phyloP scores from a whole-genome alignment of 352 stramenopile species.

The Phytophthora sp. region DNA sequence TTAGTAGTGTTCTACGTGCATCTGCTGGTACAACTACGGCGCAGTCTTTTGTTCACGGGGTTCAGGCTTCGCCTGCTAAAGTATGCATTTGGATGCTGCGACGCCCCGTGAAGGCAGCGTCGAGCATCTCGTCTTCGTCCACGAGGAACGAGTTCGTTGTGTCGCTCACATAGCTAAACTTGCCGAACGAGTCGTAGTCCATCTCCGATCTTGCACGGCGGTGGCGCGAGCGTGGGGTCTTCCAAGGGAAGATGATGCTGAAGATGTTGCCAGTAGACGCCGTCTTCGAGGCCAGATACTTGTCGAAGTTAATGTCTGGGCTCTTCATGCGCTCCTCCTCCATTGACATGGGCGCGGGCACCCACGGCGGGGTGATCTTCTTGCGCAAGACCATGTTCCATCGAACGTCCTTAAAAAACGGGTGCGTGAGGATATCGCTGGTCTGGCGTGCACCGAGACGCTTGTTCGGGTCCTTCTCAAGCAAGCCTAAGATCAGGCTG shows the following conservation, averaged over 20 bases:
- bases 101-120: constrained; percentile 81
- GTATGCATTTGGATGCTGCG: constrained; percentile 85
- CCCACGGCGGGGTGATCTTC: constrained; percentile 78
- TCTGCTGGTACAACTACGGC: constrained; percentile 39
- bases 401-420: constrained; percentile 81
- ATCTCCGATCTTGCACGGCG: constrained; percentile 55
- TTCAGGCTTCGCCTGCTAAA: constrained; percentile 74
- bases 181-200: constrained; percentile 81
- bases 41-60: constrained; percentile 32
- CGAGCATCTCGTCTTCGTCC: constrained; percentile 90
- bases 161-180: constrained; percentile 91
- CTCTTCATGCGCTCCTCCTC: constrained; percentile 80
- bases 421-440: constrained; percentile 83
- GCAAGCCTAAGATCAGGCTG: constrained; percentile 73
- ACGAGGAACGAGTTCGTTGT: constrained; percentile 89
- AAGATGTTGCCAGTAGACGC: constrained; percentile 82
- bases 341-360: constrained; percentile 68
- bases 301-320: constrained; percentile 87
- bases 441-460: constrained; percentile 83
- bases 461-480: constrained; percentile 87
- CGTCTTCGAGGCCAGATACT: constrained; percentile 84
- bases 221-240: constrained; percentile 57
- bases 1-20: constrained; percentile 46
- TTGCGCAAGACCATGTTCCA: constrained; percentile 88
- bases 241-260: constrained; percentile 84